Evolutionary conservation across 2,329 filamentous ascomycete genomes (phyloP).

Genomic region (Paracoccidioides lutzii): DNA sequence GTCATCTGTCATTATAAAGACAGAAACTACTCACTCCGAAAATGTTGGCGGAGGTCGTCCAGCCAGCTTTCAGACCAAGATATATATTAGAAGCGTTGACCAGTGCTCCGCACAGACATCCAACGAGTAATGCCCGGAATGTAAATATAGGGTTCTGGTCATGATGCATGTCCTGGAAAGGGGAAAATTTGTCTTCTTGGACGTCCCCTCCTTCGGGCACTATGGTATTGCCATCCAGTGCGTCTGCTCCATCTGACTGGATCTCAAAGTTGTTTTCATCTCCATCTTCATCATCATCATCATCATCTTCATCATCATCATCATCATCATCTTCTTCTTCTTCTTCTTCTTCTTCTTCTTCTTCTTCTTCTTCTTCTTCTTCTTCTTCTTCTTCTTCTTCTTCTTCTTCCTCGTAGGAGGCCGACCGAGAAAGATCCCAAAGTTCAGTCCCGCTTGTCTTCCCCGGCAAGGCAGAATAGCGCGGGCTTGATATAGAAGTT

Average conservation of each 20-base stretch:
- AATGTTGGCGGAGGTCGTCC: constrained; percentile 8
- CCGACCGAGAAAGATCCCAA: background rate
- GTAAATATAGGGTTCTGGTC: constrained; percentile 27
- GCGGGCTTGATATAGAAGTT: background rate
- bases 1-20: background rate
- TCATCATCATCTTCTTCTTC: too few relatives aligned
- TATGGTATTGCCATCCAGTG: background rate
- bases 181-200: constrained; percentile 5
- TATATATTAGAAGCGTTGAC: constrained; percentile 53
- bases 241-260: background rate
- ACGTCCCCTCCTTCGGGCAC: background rate
- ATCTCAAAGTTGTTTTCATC: too few relatives aligned
- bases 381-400: background rate
- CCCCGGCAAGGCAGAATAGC: background rate
- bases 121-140: constrained; percentile 42
- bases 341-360: too few relatives aligned
- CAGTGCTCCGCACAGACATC: constrained; percentile 44
- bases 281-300: background rate
- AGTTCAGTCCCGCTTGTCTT: background rate
- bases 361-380: too few relatives aligned
- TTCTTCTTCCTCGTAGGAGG: background rate
- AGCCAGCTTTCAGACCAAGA: constrained; percentile 42
- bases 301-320: too few relatives aligned
- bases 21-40: constrained; percentile 6
- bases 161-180: background rate